Evolutionary conservation across 441 rosid genomes (phyloP).

Genomic region (Euphorbia corollata): DNA sequence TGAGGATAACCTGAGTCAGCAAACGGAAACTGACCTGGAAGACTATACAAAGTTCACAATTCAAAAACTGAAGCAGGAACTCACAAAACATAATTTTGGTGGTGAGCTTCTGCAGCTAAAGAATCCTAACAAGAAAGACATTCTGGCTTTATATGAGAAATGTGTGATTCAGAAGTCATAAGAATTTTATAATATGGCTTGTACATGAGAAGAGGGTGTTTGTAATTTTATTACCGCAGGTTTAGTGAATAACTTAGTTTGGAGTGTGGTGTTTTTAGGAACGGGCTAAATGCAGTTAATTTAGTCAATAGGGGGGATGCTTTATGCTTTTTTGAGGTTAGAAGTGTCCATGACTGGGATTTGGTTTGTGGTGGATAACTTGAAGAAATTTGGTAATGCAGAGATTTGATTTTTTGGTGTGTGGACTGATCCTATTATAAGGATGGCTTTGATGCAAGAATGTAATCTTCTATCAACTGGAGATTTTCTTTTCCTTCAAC

Average conservation of each 20-base stretch:
- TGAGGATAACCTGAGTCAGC: slow-evolving; percentile 58
- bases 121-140: slow-evolving; percentile 80
- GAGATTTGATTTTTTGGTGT: too few species aligned
- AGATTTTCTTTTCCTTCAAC: too few species aligned
- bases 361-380: not conserved
- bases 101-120: slow-evolving; percentile 67
- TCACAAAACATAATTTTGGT: slow-evolving; percentile 74
- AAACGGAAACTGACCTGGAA: slow-evolving; percentile 46
- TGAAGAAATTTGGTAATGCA: too few species aligned
- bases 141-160: slow-evolving; percentile 73
- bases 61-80: slow-evolving; percentile 76
- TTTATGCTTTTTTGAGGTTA: not conserved
- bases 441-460: too few species aligned
- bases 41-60: slow-evolving; percentile 78
- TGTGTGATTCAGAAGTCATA: slow-evolving; percentile 55
- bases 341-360: not conserved
- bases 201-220: slow-evolving; percentile 21
- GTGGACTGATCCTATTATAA: too few species aligned
- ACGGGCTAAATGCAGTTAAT: not conserved
- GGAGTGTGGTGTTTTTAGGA: not conserved
- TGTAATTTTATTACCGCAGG: slow-evolving; percentile 18
- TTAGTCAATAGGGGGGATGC: not conserved
- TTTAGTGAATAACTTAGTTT: slow-evolving; percentile 18
- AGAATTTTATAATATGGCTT: slow-evolving; percentile 7
- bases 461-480: too few species aligned